These are phyloP conservation scores for Talaromyces stipitatus DNA, from an alignment of 495 filamentous ascomycete species.

Conservation along the genomic window DNA sequence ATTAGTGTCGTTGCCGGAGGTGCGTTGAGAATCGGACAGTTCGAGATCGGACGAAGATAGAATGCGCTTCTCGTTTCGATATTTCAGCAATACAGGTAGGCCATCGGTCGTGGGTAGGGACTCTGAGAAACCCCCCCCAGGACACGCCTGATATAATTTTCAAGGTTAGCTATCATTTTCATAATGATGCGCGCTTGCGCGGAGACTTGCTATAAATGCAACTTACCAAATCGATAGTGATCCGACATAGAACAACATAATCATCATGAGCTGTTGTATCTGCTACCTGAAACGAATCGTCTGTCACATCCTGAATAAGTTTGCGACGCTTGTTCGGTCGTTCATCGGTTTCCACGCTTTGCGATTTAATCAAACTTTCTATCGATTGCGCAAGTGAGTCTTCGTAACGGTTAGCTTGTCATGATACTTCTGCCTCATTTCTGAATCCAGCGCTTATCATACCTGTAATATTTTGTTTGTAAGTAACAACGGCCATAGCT, in stretches of 20 bases:
- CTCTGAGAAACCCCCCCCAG: not conserved
- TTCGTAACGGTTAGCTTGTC: not conserved
- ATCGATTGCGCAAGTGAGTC: slow-evolving; percentile 2
- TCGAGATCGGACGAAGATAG: not conserved
- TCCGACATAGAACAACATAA: slow-evolving; percentile 31
- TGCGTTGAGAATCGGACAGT: not conserved
- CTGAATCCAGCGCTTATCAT: not conserved
- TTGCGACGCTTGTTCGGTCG: slow-evolving; percentile 33
- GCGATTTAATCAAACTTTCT: not conserved
- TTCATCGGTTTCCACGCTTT: slow-evolving; percentile 6
- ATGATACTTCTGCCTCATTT: not conserved
- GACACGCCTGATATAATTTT: not conserved
- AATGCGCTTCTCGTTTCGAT: not conserved
- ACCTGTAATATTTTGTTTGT: slow-evolving; percentile 2
- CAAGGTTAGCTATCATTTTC: not conserved
- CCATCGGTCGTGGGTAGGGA: not conserved
- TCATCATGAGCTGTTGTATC: slow-evolving; percentile 5
- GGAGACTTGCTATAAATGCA: not conserved
- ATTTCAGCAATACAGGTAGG: slow-evolving; percentile 1
- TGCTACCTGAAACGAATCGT: not conserved
- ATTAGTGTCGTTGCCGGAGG: not conserved
- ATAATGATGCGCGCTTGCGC: not conserved
- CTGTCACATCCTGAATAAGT: slow-evolving; percentile 4
- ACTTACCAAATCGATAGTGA: slow-evolving; percentile 16
- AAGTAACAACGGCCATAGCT: not conserved